Evolutionary conservation across 257 asterid genomes (phyloP).

Genomic region (Solanum bukasovii): DNA sequence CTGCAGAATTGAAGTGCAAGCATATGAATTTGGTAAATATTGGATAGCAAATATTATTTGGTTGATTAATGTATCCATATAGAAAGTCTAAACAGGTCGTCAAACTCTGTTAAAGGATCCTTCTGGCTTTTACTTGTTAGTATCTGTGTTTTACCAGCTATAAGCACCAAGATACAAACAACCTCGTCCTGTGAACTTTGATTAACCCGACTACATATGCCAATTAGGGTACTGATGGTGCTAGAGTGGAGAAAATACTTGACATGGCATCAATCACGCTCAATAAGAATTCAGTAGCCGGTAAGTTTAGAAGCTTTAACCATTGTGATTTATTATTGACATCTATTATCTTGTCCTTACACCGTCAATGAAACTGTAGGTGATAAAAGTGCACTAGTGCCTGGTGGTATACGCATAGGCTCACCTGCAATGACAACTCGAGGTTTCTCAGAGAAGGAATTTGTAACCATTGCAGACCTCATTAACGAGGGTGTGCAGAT

Average conservation of each 20-base stretch:
- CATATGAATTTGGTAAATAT: neutral
- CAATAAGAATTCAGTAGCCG: conserved; percentile 92
- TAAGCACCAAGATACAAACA: neutral
- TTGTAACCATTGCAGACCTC: conserved; percentile 54
- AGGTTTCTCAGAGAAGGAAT: conserved; percentile 70
- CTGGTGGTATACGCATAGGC: conserved; percentile 93
- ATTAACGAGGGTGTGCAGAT: conserved; percentile 91
- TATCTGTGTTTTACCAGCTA: neutral
- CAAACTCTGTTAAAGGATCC: neutral
- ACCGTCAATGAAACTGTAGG: conserved; percentile 22
- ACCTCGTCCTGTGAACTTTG: neutral
- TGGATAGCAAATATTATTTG: neutral
- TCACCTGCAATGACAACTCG: conserved; percentile 96
- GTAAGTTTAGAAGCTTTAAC: conserved; percentile 23
- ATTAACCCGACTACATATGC: neutral
- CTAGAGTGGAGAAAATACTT: conserved; percentile 87
- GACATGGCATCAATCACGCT: conserved; percentile 98
- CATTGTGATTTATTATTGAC: neutral
- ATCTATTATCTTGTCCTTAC: neutral
- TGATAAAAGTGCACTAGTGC: conserved; percentile 86
- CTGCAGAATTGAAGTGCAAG: neutral
- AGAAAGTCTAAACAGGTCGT: neutral
- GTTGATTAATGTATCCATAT: neutral
- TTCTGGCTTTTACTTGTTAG: neutral
- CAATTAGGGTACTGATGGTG: conserved; percentile 80